Base-by-base conservation (phyloP, 164 flowering plant species). In the Platanus orientalis region DNA sequence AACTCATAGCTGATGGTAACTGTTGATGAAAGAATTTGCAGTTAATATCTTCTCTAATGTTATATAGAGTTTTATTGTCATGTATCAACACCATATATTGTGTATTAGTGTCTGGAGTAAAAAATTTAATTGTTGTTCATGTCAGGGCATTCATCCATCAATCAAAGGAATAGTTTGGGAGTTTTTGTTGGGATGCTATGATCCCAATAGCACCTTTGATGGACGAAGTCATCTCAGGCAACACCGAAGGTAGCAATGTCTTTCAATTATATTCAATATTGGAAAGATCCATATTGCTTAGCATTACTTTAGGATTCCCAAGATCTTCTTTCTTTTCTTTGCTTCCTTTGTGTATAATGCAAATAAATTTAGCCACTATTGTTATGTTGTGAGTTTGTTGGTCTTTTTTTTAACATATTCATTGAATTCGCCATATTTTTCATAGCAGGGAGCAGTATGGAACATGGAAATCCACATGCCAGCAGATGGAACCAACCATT, bases 81-180 rank as follows among this genome's bases (percentile, higher is more conserved):
- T 50, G 16, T 50, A 30, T 44, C 30, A 17, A 29, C 36, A 26
- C 25, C 53, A 6, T 44, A n/a, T 21, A 29, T 40, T n/a, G 19
- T 49, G 60, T 39, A 54, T 32, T 20, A 45, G 21, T 24, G 42
- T n/a, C 34, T 26, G 19, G 21, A 54, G 57, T 36, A 36, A 57
- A 60, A 12, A 17, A 42, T 68, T n/a, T 60, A 14, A 52, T 52
- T 34, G 54, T 16, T 69, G 56, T 51, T 57, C 51, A 32, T 69
- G 30, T 40, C 74, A 93, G 98, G 98, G 98, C 42, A 77, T 93
- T 63, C 96, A 90, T 76, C 98, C 98, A 63, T 75, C 85, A 48
- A 84, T 93, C 29, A 88, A 84, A 78, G 96, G 87, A 20, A 79
- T 24, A 54, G 98, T 90, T 16, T 93, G 94, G 98, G 98, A 90